These are phyloP conservation scores for Tetracladium maxilliforme DNA, from an alignment of 2,329 filamentous ascomycete genomes.

Conservation along the genomic window DNA sequence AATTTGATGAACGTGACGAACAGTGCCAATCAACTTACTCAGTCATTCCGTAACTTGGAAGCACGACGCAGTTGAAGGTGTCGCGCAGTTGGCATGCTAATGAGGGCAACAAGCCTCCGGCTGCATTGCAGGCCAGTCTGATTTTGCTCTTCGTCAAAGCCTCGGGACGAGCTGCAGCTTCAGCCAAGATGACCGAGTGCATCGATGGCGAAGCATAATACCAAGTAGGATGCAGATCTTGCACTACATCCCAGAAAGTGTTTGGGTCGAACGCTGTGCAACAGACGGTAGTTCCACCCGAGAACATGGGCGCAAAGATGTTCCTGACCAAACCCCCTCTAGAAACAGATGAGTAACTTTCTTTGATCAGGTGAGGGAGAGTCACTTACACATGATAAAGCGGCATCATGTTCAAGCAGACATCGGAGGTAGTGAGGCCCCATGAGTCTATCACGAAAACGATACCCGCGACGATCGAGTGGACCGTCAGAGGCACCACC, in stretches of 20 bases:
- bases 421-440: slow-evolving; percentile 28
- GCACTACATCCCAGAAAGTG: slow-evolving; percentile 38
- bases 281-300: slow-evolving; percentile 36
- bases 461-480: slow-evolving; percentile 33
- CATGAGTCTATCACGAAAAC: slow-evolving; percentile 37
- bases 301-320: slow-evolving; percentile 36
- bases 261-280: slow-evolving; percentile 37
- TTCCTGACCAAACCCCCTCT: slow-evolving; percentile 37
- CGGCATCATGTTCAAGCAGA: slow-evolving; percentile 45
- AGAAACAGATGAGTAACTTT: slow-evolving; percentile 2
- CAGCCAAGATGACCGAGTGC: slow-evolving; percentile 37
- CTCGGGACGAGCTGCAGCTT: slow-evolving; percentile 21
- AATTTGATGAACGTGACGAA: not conserved
- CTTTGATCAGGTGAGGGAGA: slow-evolving; percentile 1
- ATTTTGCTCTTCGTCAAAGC: slow-evolving; percentile 27
- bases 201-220: slow-evolving; percentile 43
- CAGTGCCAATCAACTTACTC: too few species aligned
- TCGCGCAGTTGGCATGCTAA: slow-evolving; percentile 30
- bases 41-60: slow-evolving; percentile 45
- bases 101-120: slow-evolving; percentile 34
- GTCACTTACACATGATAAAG: slow-evolving; percentile 35
- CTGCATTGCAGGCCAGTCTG: slow-evolving; percentile 38
- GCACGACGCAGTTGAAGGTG: slow-evolving; percentile 32
- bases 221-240: slow-evolving; percentile 33
- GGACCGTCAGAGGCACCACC: slow-evolving; percentile 34